phyloP scores from a whole-genome alignment of 257 asterid genomes.

The Fraxinus cuspidata region DNA sequence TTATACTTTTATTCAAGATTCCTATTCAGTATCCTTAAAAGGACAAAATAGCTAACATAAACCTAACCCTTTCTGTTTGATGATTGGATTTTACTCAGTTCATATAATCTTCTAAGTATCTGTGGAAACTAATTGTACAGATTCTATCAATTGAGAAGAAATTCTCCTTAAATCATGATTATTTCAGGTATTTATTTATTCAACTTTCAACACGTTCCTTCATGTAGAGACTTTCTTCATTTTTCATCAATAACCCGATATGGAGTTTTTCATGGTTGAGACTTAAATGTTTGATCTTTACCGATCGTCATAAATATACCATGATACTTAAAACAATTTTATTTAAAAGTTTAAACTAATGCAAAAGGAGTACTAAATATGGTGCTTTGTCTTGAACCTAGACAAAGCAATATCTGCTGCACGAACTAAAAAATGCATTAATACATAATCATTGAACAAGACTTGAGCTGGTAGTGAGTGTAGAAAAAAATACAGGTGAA shows the following conservation, averaged over 20 bases:
- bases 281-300: background rate
- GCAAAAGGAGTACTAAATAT: no score
- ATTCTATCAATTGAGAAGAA: conserved; percentile 1
- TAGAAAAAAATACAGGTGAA: background rate
- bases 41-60: conserved; percentile 45
- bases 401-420: background rate
- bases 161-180: conserved; percentile 2
- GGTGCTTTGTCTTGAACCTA: conserved; percentile 15
- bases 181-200: background rate
- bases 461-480: background rate
- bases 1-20: conserved; percentile 43
- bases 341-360: conserved; percentile 3
- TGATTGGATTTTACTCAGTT: conserved; percentile 28
- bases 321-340: conserved; percentile 4
- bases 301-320: background rate
- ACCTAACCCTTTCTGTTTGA: conserved; percentile 45
- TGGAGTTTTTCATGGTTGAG: background rate
- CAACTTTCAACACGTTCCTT: background rate
- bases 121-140: conserved; percentile 5
- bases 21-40: conserved; percentile 48
- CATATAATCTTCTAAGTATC: no score
- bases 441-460: background rate
- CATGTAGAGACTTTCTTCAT: no score
- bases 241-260: background rate
- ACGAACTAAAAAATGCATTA: conserved; percentile 3